Percentiles rank a stretch among this genome's conserved stretches.
These are phyloP conservation scores for Balamuthia mandrillaris DNA, from an alignment of 208 protist species.

Conservation along the genomic window DNA sequence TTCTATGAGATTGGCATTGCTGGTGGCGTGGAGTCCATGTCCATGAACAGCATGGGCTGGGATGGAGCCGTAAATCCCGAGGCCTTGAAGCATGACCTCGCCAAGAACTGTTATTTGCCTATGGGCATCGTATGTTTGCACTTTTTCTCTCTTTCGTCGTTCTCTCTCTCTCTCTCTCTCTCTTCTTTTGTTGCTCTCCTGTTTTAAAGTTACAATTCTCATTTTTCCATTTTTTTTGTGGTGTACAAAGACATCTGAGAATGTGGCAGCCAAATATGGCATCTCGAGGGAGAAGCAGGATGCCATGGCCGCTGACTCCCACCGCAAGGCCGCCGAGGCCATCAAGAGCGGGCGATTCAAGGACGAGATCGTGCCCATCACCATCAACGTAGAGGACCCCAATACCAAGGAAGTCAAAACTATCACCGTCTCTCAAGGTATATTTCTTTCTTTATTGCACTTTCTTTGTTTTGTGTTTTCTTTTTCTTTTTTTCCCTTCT, in stretches of 20 bases:
- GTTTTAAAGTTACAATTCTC: not conserved
- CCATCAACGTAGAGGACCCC: conserved; percentile 44
- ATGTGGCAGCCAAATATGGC: conserved; percentile 55
- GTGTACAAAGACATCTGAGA: conserved; percentile 48
- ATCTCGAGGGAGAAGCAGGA: conserved; percentile 66
- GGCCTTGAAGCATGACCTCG: conserved; percentile 24
- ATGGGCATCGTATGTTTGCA: not conserved
- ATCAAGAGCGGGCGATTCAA: conserved; percentile 53
- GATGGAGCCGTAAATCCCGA: conserved; percentile 52
- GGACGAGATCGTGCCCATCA: conserved; percentile 56
- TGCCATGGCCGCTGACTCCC: conserved; percentile 50
- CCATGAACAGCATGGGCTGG: conserved; percentile 46
- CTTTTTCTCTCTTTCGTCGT: not conserved
- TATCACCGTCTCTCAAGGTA: conserved; percentile 43
- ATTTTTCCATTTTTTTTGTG: not conserved
- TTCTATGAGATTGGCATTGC: conserved; percentile 56
- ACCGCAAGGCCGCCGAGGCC: conserved; percentile 60
- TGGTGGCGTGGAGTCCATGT: conserved; percentile 60
- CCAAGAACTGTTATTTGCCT: conserved; percentile 28
- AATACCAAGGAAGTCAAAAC: conserved; percentile 46
- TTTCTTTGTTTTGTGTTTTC: not conserved
- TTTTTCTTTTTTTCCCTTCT: no score
- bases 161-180: not conserved
- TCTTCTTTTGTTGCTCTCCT: not conserved
- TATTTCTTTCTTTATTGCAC: not conserved